Conservation (phyloP, 352 stramenopile species). For the Saprolegnia diclina region DNA sequence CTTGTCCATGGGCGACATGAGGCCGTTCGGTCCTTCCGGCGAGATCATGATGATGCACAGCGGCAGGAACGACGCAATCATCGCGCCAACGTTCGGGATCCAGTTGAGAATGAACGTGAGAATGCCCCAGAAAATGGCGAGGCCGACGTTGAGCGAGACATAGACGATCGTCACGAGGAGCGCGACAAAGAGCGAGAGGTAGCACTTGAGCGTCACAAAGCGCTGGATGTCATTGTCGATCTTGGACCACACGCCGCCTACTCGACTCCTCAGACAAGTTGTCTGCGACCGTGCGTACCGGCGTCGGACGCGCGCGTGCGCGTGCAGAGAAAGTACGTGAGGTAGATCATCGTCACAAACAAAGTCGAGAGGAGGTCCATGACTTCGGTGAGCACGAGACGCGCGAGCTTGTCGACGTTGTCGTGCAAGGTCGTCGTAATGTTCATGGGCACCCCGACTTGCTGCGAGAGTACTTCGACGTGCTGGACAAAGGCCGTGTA, state of each 20-base stretch:
- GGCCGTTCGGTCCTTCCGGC: constrained; percentile 36
- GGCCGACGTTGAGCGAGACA: constrained; percentile 81
- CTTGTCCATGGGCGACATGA: constrained; percentile 89
- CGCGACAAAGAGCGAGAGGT: constrained; percentile 81
- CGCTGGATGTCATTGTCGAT: constrained; percentile 86
- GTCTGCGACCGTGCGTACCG: constrained; percentile 29
- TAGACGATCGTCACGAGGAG: constrained; percentile 85
- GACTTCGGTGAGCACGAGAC: constrained; percentile 77
- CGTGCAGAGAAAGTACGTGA: constrained; percentile 85
- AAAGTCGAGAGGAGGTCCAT: constrained; percentile 88
- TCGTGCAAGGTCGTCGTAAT: constrained; percentile 86
- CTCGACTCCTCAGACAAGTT: not conserved
- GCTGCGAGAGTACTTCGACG: constrained; percentile 57
- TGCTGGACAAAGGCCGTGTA: constrained; percentile 67
- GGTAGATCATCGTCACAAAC: constrained; percentile 86
- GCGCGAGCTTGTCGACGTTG: constrained; percentile 84
- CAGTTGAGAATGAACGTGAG: constrained; percentile 86
- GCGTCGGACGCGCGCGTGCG: constrained; percentile 77
- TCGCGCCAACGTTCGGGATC: constrained; percentile 85
- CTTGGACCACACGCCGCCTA: constrained; percentile 77
- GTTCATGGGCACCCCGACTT: constrained; percentile 77
- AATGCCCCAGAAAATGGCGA: constrained; percentile 84
- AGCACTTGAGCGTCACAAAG: constrained; percentile 86
- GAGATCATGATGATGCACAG: constrained; percentile 87
- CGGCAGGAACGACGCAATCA: constrained; percentile 77